Conservation (phyloP, 495 filamentous ascomycete species). For the Annulohypoxylon moriforme region DNA sequence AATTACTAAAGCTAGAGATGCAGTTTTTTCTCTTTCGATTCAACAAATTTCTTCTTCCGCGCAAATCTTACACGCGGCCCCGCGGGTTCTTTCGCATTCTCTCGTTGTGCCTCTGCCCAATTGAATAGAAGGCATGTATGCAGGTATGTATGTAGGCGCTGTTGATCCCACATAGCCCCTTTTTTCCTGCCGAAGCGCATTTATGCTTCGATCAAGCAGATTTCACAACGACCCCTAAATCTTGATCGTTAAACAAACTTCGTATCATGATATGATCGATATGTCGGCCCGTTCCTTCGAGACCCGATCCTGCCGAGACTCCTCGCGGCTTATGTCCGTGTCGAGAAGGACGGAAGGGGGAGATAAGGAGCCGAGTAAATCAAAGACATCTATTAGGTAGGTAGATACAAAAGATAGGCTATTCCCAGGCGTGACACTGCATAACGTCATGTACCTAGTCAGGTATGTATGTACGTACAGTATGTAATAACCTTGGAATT, state of each 20-base stretch:
- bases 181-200: not conserved
- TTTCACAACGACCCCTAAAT: conserved; percentile 2
- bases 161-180: not conserved
- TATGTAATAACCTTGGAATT: not conserved
- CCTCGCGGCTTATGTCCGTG: not conserved
- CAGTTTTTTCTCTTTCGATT: conserved; percentile 11
- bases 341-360: conserved; percentile 1
- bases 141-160: not conserved
- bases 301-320: conserved; percentile 16
- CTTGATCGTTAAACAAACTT: not conserved
- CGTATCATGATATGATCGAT: not conserved
- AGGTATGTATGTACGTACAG: no score
- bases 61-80: conserved; percentile 38
- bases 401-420: conserved; percentile 13
- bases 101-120: not conserved
- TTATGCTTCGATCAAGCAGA: not conserved
- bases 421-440: conserved; percentile 11
- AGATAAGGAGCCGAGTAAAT: not conserved
- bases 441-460: not conserved
- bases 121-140: not conserved
- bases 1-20: not conserved
- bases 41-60: conserved; percentile 32
- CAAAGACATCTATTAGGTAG: not conserved
- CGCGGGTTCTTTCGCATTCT: not conserved
- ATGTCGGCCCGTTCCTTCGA: conserved; percentile 2